Evolutionary conservation across 495 filamentous ascomycete genomes (phyloP).

Genomic region (Penicillium alfredii): DNA sequence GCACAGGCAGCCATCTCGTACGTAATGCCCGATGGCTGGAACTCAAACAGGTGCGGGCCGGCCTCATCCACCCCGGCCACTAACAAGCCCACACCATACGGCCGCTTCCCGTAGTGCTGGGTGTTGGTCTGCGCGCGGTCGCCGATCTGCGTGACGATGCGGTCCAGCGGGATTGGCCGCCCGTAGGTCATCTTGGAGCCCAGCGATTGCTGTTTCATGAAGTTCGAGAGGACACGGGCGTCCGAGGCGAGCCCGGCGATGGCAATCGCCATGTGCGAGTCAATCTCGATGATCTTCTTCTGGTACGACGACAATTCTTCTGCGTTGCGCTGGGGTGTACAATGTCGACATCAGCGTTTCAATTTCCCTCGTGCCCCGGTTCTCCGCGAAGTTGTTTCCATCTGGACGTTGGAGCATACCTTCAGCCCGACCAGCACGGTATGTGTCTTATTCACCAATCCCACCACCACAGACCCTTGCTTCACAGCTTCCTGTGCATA

Average conservation of each 20-base stretch:
- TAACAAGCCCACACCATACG: constrained; percentile 92
- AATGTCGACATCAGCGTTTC: constrained; percentile 5
- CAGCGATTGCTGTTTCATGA: constrained; percentile 99
- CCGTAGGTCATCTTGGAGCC: constrained; percentile 92
- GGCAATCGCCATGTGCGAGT: constrained; percentile 90
- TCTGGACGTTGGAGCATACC: no score
- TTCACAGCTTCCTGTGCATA: constrained; percentile 98
- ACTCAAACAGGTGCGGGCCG: constrained; percentile 95
- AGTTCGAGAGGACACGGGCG: constrained; percentile 98
- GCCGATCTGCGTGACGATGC: constrained; percentile 82
- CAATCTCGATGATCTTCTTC: constrained; percentile 97
- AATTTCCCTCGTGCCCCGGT: no score
- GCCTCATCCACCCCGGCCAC: constrained; percentile 90
- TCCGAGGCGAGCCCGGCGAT: constrained; percentile 97
- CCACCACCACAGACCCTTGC: constrained; percentile 96
- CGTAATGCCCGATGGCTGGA: constrained; percentile 92
- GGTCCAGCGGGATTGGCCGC: constrained; percentile 81
- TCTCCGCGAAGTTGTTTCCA: no score
- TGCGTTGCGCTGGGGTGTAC: constrained; percentile 84
- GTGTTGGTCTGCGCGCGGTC: constrained; percentile 97
- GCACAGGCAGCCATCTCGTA: constrained; percentile 94
- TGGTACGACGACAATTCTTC: constrained; percentile 99
- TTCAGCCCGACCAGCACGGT: constrained; percentile 93
- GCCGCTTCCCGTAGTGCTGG: constrained; percentile 93
- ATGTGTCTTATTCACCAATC: constrained; percentile 95